These are phyloP conservation scores for Stenocarpella maydis DNA, from an alignment of 2,329 filamentous ascomycete species.

Conservation along the genomic window DNA sequence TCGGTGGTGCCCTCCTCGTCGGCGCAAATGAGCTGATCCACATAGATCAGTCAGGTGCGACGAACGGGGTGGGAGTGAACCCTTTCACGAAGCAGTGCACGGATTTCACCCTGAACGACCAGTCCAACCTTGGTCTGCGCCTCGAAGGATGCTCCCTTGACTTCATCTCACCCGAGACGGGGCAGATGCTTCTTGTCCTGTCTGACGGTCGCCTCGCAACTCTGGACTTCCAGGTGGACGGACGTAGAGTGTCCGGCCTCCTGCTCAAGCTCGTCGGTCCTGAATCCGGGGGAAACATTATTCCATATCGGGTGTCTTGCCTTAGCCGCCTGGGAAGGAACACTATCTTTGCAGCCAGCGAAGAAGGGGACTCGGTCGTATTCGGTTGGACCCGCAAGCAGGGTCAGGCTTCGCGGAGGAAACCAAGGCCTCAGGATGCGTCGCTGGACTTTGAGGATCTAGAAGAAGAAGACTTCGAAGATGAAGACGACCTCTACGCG, in stretches of 20 bases:
- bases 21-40: slow-evolving; percentile 93
- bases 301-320: slow-evolving; percentile 73
- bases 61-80: slow-evolving; percentile 92
- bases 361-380: slow-evolving; percentile 81
- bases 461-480: slow-evolving; percentile 62
- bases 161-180: slow-evolving; percentile 76
- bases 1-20: slow-evolving; percentile 87
- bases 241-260: slow-evolving; percentile 88
- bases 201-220: slow-evolving; percentile 78
- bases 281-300: slow-evolving; percentile 68
- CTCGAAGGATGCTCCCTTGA: slow-evolving; percentile 85
- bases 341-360: slow-evolving; percentile 84
- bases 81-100: slow-evolving; percentile 85
- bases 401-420: slow-evolving; percentile 67
- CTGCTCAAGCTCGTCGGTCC: slow-evolving; percentile 71
- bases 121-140: slow-evolving; percentile 79
- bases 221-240: slow-evolving; percentile 85
- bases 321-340: slow-evolving; percentile 73
- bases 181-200: slow-evolving; percentile 85
- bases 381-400: slow-evolving; percentile 80
- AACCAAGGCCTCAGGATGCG: slow-evolving; percentile 65
- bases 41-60: slow-evolving; percentile 93
- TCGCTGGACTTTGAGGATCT: slow-evolving; percentile 56
- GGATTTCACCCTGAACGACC: slow-evolving; percentile 84
- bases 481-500: slow-evolving; percentile 72